Conservation (phyloP, 495 filamentous ascomycete species). For the Podospora fimiseda region DNA sequence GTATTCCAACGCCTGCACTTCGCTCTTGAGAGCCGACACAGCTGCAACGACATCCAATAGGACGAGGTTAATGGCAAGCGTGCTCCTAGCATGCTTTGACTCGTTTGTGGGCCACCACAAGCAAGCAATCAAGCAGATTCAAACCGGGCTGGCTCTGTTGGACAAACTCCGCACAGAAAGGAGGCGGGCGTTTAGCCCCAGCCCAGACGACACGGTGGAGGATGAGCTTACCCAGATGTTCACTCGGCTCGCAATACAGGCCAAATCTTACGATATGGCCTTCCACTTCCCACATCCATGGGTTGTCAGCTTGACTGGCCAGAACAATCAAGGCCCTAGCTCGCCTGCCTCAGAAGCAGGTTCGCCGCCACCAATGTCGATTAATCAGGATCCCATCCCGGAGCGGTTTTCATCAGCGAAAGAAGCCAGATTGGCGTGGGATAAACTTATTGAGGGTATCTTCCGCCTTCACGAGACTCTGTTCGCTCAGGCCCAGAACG, state of each 20-base stretch:
- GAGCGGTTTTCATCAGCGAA: constrained; percentile 40
- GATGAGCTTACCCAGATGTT: constrained; percentile 54
- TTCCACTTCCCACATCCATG: constrained; percentile 54
- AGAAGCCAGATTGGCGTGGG: constrained; percentile 45
- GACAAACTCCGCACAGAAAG: constrained; percentile 37
- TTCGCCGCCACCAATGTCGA: constrained; percentile 31
- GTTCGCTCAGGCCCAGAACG: constrained; percentile 36
- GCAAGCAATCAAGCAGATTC: constrained; percentile 40
- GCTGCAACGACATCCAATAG: constrained; percentile 31
- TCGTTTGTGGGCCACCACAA: constrained; percentile 47
- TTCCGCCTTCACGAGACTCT: constrained; percentile 49
- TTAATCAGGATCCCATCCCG: constrained; percentile 36
- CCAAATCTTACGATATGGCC: constrained; percentile 55
- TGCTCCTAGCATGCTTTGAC: constrained; percentile 45
- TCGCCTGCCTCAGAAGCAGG: constrained; percentile 39
- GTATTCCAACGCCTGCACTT: constrained; percentile 38
- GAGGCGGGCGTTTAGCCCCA: constrained; percentile 31
- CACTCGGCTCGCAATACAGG: constrained; percentile 50
- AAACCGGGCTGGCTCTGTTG: constrained; percentile 40
- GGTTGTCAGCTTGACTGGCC: constrained; percentile 44
- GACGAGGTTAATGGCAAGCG: constrained; percentile 43
- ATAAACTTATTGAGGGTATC: constrained; percentile 44
- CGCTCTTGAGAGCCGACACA: constrained; percentile 27
- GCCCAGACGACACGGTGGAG: constrained; percentile 44
- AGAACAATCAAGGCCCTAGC: constrained; percentile 23